Percentiles rank a stretch among this genome's conserved stretches.
Conservation (phyloP, 2,329 filamentous ascomycete genomes). For the Scedosporium boydii region DNA sequence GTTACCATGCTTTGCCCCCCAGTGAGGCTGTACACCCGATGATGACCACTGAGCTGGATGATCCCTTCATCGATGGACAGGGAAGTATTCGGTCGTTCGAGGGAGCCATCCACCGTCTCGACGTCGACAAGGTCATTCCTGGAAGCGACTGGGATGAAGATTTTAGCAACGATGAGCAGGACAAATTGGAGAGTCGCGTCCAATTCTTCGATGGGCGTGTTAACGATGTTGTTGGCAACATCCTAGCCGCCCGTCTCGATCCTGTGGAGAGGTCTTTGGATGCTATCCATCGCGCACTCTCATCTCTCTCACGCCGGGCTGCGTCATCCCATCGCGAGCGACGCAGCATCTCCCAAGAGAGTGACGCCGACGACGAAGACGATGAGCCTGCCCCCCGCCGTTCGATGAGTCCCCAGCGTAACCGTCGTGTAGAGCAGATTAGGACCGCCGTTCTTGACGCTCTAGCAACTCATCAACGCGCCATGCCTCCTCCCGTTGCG, state of each 20-base stretch:
- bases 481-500: conserved; percentile 15
- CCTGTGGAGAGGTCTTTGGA: conserved; percentile 75
- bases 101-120: conserved; percentile 52
- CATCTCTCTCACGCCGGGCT: conserved; percentile 43
- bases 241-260: conserved; percentile 66
- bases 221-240: conserved; percentile 70
- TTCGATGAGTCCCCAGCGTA: conserved; percentile 67
- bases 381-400: conserved; percentile 59
- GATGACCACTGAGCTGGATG: conserved; percentile 47
- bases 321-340: conserved; percentile 48
- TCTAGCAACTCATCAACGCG: conserved; percentile 46
- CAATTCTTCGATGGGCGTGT: conserved; percentile 88
- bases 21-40: conserved; percentile 36
- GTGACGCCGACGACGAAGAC: conserved; percentile 91
- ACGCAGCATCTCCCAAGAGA: conserved; percentile 65
- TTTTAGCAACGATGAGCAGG: conserved; percentile 72
- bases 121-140: conserved; percentile 47
- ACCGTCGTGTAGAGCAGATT: conserved; percentile 77
- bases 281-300: conserved; percentile 62
- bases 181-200: conserved; percentile 71
- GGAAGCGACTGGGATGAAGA: conserved; percentile 89
- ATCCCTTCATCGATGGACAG: conserved; percentile 50
- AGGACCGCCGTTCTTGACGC: conserved; percentile 65
- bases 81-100: conserved; percentile 38
- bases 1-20: conserved; percentile 36